Base-by-base conservation (phyloP, 257 asterid genomes). In the Solanum rostratum region DNA sequence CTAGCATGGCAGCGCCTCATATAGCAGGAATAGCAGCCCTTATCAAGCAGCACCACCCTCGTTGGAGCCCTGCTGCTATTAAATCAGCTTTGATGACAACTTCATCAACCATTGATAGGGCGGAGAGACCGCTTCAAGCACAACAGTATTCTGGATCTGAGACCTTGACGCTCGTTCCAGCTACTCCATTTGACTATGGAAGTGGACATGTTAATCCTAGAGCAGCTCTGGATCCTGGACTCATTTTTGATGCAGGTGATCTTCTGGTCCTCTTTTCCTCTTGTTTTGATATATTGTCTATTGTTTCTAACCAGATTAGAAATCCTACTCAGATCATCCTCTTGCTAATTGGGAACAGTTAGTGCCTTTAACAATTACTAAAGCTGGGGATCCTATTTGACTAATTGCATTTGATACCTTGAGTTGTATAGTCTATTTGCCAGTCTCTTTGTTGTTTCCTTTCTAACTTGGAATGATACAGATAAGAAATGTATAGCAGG, bases 1-100 rank as follows among this genome's bases (percentile, higher is more conserved):
- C 97, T 37, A 93, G 97, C 95, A 93, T 93, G 97, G 97, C 97
- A 68, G 94, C 97, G 15, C 96, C 97, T 29, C 97, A 93, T 79
- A 92, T 93, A 79, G 94, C 97, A 22, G 97, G 97, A 85, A 93
- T 93, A 86, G 96, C 97, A 62, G 95, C 97, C 86, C 96, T 93
- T 27, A 85, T 93, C 89, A 93, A 93, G 87, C 96, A 91, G 85
- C 92, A 92, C 85, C 89, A 93, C 84, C 97, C 96, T 88, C 97
- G 85, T 81, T 94, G 98, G 98, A 94, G 97, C 79, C 97, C 97
- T 37, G 95, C 96, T 68, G 96, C 97, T 69, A 92, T 93, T 37
- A 93, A 92, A 85, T 93, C 97, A 22, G 94, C 97, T 53, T 86
- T 93, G 89, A 93, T 93, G 97, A 92, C 96, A 50, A 93, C 97